Conservation (phyloP, 192 early-diverging fungal genomes). For the Chytriomyces hyalinus region DNA sequence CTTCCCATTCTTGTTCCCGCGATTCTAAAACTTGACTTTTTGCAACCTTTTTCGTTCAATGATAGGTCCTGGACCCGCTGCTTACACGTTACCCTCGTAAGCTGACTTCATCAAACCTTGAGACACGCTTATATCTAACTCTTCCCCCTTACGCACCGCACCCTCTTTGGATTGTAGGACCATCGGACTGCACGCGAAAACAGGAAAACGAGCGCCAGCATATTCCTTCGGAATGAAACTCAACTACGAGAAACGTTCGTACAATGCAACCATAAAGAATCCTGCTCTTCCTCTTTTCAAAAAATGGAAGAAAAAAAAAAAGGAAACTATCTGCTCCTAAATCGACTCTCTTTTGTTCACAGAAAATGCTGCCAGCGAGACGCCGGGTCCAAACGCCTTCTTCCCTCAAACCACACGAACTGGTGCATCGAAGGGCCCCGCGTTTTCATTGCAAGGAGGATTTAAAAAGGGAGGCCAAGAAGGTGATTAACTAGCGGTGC, state of each 20-base stretch:
- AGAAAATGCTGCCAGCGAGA: conserved; percentile 38
- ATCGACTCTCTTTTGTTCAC: conserved; percentile 8
- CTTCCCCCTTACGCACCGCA: background rate
- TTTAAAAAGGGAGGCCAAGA: conserved; percentile 51
- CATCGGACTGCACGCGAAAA: conserved; percentile 54
- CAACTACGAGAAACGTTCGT: conserved; percentile 44
- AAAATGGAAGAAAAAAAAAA: conserved; percentile 9
- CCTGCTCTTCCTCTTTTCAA: background rate
- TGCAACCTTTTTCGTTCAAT: background rate
- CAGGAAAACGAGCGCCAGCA: conserved; percentile 57
- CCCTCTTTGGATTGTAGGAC: conserved; percentile 41
- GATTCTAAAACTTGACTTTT: background rate
- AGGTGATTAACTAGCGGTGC: background rate
- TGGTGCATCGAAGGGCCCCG: conserved; percentile 59
- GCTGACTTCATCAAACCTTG: background rate
- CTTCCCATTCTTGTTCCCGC: background rate
- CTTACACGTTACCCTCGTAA: conserved; percentile 64
- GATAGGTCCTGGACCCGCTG: conserved; percentile 64
- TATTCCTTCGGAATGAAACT: conserved; percentile 64
- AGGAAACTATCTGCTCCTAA: background rate
- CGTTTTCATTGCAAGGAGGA: conserved; percentile 59
- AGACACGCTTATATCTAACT: background rate
- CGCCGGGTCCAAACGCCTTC: conserved; percentile 61
- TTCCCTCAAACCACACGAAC: conserved; percentile 62
- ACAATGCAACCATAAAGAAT: background rate